phyloP scores from a whole-genome alignment of 2,329 filamentous ascomycete genomes.

The Chalaropsis ovoidea region DNA sequence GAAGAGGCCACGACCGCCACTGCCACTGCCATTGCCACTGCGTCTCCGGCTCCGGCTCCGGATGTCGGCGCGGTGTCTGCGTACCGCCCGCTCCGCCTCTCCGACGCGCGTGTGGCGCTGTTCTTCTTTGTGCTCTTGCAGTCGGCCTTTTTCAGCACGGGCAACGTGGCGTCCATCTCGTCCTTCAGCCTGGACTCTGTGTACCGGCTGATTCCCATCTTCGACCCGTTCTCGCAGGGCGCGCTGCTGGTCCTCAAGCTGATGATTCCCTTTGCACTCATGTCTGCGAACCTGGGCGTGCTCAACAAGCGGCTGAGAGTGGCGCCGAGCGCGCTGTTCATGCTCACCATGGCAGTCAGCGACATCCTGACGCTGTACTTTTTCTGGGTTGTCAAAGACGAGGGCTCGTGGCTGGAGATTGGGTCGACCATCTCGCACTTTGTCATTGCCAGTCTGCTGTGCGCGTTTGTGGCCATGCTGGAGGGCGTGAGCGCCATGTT shows the following conservation, averaged over 20 bases:
- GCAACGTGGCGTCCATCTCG: constrained; percentile 88
- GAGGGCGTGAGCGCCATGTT: constrained; percentile 79
- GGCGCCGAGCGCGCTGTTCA: constrained; percentile 80
- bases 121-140: constrained; percentile 95
- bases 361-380: constrained; percentile 91
- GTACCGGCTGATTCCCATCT: constrained; percentile 74
- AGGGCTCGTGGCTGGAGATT: constrained; percentile 95
- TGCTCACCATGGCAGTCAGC: constrained; percentile 83
- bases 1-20: constrained; percentile 26
- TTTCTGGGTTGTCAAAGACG: constrained; percentile 95
- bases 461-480: constrained; percentile 79
- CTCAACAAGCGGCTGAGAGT: constrained; percentile 76
- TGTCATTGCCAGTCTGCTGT: constrained; percentile 77
- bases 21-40: too few species aligned
- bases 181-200: constrained; percentile 92
- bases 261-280: constrained; percentile 82
- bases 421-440: constrained; percentile 95
- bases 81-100: constrained; percentile 60
- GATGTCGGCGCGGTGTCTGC: constrained; percentile 17
- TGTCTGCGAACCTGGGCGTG: constrained; percentile 89
- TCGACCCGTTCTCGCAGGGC: constrained; percentile 85
- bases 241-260: constrained; percentile 80
- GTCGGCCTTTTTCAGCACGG: constrained; percentile 92
- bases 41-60: too few species aligned
- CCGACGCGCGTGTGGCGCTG: constrained; percentile 78